Evolutionary conservation across 1,284 basidiomycete genomes (phyloP).

Genomic region (Calocybe gambosa): DNA sequence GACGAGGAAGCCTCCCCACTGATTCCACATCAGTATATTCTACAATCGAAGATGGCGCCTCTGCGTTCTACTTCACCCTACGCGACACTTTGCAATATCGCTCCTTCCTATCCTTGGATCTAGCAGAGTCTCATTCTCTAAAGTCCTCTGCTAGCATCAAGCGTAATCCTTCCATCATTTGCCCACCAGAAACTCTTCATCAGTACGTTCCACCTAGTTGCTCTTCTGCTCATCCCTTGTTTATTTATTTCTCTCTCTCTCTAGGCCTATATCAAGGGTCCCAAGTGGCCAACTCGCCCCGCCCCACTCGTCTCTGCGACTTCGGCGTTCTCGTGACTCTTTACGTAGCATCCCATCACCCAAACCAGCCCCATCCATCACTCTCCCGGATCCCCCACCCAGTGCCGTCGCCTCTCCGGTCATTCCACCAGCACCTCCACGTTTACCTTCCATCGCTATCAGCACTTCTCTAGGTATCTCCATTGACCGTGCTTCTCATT

Average conservation of each 20-base stretch:
- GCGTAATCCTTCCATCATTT: slow-evolving; percentile 29
- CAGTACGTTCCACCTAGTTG: slow-evolving; percentile 18
- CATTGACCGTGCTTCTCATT: slow-evolving; percentile 19
- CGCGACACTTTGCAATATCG: slow-evolving; percentile 35
- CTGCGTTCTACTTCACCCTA: slow-evolving; percentile 47
- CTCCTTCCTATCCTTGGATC: slow-evolving; percentile 55
- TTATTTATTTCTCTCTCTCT: slow-evolving; percentile 1
- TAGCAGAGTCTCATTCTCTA: slow-evolving; percentile 49
- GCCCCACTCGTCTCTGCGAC: slow-evolving; percentile 19
- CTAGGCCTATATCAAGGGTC: slow-evolving; percentile 21
- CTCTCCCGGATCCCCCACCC: slow-evolving; percentile 41
- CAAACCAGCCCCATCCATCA: slow-evolving; percentile 52
- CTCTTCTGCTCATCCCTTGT: slow-evolving; percentile 2
- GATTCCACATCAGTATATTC: slow-evolving; percentile 25
- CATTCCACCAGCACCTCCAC: slow-evolving; percentile 17
- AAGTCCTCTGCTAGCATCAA: slow-evolving; percentile 38
- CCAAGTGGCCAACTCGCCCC: slow-evolving; percentile 15
- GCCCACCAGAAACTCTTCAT: slow-evolving; percentile 21
- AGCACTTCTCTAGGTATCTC: slow-evolving; percentile 28
- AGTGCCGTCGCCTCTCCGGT: slow-evolving; percentile 8
- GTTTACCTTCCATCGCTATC: slow-evolving; percentile 27
- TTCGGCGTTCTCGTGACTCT: slow-evolving; percentile 37
- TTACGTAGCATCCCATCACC: slow-evolving; percentile 49
- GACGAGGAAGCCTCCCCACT: slow-evolving; percentile 39
- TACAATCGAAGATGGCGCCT: slow-evolving; percentile 23